These are phyloP conservation scores for Pharus latifolius DNA, from an alignment of 176 grass and related monocot genomes.

Conservation along the genomic window DNA sequence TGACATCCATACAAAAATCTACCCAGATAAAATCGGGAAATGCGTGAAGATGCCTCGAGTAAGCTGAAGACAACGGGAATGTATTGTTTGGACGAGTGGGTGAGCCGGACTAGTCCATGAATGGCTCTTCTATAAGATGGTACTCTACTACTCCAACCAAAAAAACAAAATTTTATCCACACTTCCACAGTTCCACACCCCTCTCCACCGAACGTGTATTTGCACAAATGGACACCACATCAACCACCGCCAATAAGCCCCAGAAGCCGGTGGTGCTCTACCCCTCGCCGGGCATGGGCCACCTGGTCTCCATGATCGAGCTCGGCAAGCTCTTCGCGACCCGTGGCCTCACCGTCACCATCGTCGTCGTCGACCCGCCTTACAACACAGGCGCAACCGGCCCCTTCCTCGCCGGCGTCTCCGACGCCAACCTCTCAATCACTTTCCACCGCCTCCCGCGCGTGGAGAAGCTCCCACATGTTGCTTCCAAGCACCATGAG, in stretches of 20 bases:
- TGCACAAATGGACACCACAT: background rate
- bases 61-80: no score
- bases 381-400: constrained; percentile 10
- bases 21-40: no score
- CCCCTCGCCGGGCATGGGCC: constrained; percentile 23
- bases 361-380: constrained; percentile 20
- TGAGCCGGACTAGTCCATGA: no score
- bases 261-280: constrained; percentile 19
- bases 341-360: constrained; percentile 7
- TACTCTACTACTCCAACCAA: no score
- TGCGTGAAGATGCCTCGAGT: no score
- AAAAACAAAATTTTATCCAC: no score
- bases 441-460: constrained; percentile 4
- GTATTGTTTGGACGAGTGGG: no score
- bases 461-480: background rate
- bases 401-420: constrained; percentile 3
- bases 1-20: no score
- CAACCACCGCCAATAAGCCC: background rate
- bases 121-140: no score
- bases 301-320: constrained; percentile 36
- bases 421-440: constrained; percentile 7
- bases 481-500: constrained; percentile 1
- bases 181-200: background rate
- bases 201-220: background rate
- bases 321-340: constrained; percentile 16